Conservation (phyloP, 1,284 basidiomycete species). For the Trichosporon sp. region DNA sequence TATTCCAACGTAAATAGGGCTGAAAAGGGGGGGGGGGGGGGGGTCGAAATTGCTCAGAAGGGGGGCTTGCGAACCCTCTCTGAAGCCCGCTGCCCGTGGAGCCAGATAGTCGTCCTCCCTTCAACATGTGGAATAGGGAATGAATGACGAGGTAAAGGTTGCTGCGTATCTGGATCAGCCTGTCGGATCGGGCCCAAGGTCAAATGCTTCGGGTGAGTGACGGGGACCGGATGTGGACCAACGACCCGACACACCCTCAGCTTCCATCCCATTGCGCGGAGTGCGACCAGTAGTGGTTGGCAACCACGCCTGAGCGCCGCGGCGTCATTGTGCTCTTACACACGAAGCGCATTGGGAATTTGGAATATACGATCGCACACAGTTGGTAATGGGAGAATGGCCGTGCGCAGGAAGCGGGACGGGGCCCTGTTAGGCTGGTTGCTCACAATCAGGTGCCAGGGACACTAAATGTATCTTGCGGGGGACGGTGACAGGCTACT, state of each 20-base stretch:
- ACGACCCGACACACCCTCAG: not conserved
- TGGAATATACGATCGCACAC: not conserved
- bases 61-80: not conserved
- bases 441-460: not conserved
- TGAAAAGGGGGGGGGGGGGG: not conserved
- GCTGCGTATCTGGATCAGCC: not conserved
- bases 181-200: not conserved
- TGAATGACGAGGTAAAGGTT: not conserved
- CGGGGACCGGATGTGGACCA: not conserved
- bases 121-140: constrained; percentile 7
- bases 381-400: not conserved
- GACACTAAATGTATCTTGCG: not conserved
- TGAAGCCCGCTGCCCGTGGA: not conserved
- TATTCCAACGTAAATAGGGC: constrained; percentile 18
- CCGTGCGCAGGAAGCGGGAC: not conserved
- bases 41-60: not conserved
- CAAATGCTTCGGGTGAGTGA: not conserved
- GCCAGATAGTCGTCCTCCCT: not conserved
- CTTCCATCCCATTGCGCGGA: not conserved
- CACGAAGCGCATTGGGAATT: not conserved
- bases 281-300: not conserved
- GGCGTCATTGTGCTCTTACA: not conserved
- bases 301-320: not conserved
- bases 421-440: not conserved
- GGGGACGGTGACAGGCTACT: too few species aligned